These are phyloP conservation scores for Candida sojae DNA, from an alignment of 1,139 yeast genomes.

Conservation along the genomic window DNA sequence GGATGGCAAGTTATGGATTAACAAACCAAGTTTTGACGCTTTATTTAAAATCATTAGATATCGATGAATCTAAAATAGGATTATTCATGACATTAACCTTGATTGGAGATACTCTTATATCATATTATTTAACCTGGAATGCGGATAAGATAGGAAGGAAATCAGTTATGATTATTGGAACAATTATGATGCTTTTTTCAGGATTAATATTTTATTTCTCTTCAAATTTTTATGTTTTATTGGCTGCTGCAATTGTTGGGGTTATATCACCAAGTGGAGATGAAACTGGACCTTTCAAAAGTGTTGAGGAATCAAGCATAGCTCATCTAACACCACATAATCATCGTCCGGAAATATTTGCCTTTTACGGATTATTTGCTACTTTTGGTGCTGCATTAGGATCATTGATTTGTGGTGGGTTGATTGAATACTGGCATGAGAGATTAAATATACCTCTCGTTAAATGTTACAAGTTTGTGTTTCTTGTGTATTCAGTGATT, in stretches of 20 bases:
- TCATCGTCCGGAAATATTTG: conserved; percentile 74
- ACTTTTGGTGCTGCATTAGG: conserved; percentile 80
- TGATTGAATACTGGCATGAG: conserved; percentile 47
- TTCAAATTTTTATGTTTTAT: conserved; percentile 53
- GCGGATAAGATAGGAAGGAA: conserved; percentile 53
- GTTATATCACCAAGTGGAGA: conserved; percentile 90
- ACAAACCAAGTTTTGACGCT: conserved; percentile 80
- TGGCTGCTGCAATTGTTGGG: conserved; percentile 57
- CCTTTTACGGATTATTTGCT: conserved; percentile 67
- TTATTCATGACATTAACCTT: conserved; percentile 62
- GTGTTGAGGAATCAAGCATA: conserved; percentile 82
- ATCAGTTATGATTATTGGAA: conserved; percentile 62
- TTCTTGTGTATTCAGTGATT: conserved; percentile 55
- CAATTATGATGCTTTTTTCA: conserved; percentile 68
- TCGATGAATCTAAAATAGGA: conserved; percentile 66
- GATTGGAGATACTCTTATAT: conserved; percentile 38
- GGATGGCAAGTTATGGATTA: conserved; percentile 78
- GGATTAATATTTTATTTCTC: conserved; percentile 62
- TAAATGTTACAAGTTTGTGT: conserved; percentile 58
- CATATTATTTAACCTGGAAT: conserved; percentile 32
- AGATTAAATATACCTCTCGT: conserved; percentile 29
- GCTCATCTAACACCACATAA: conserved; percentile 75
- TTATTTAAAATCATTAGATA: conserved; percentile 57
- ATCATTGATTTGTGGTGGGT: conserved; percentile 61
- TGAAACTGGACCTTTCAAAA: conserved; percentile 91